Evolutionary conservation across 306 rosid species (phyloP).

Genomic region (Quillaja saponaria): DNA sequence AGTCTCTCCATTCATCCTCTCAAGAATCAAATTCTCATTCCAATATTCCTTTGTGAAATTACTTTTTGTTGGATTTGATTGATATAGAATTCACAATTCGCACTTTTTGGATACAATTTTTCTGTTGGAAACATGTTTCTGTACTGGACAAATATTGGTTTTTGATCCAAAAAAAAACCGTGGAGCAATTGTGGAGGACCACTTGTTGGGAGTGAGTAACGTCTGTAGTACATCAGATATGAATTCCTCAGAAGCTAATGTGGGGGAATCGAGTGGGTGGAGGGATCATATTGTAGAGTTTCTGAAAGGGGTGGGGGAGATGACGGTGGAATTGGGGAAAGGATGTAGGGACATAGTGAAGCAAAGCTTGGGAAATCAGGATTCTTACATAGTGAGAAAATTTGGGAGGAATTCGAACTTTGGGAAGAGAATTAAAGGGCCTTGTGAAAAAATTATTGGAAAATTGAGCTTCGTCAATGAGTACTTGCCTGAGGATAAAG

Average conservation of each 20-base stretch:
- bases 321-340: constrained; percentile 75
- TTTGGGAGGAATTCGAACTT: constrained; percentile 57
- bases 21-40: background rate
- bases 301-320: constrained; percentile 70
- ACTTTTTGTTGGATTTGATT: background rate
- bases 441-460: constrained; percentile 37
- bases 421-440: constrained; percentile 43
- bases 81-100: background rate
- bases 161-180: constrained; percentile 2
- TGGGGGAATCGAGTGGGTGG: constrained; percentile 39
- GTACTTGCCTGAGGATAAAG: constrained; percentile 86
- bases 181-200: background rate
- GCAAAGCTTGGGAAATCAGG: constrained; percentile 69
- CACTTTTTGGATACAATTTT: background rate
- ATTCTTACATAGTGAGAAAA: constrained; percentile 51
- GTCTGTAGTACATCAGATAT: no score
- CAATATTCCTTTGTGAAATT: background rate
- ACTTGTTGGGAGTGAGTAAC: no score
- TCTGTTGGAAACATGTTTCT: background rate
- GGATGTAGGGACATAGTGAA: constrained; percentile 84
- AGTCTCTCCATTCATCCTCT: background rate
- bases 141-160: constrained; percentile 13
- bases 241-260: constrained; percentile 20
- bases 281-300: constrained; percentile 66
- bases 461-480: constrained; percentile 60